These are phyloP conservation scores for Aureoboletus auriporus DNA, from an alignment of 768 basidiomycete species.

Conservation along the genomic window DNA sequence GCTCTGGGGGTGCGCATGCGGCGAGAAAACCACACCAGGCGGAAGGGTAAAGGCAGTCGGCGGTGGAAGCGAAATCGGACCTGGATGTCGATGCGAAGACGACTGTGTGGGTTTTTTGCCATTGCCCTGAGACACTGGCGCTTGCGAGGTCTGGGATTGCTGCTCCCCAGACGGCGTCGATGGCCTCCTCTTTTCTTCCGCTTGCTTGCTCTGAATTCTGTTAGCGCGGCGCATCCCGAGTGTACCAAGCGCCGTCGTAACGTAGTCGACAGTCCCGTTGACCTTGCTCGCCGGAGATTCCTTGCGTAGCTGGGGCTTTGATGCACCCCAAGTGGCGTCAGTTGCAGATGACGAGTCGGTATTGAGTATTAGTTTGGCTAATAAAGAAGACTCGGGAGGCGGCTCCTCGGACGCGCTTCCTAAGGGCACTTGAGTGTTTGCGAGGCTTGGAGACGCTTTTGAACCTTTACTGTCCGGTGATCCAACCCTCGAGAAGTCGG, in stretches of 20 bases:
- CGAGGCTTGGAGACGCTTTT: conserved; percentile 5
- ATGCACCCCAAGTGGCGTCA: conserved; percentile 13
- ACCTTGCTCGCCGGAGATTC: conserved; percentile 7
- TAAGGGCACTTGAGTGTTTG: conserved; percentile 1
- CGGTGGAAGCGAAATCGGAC: conserved; percentile 66
- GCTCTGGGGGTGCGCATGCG: conserved; percentile 33
- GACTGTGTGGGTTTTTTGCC: conserved; percentile 17
- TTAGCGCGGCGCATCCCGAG: conserved; percentile 28
- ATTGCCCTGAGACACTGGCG: conserved; percentile 9
- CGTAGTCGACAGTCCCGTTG: conserved; percentile 17
- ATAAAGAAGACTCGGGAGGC: conserved; percentile 2
- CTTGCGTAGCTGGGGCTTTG: conserved; percentile 13
- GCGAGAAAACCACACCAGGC: conserved; percentile 30
- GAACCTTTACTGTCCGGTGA: conserved; percentile 13
- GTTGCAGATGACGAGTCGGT: conserved; percentile 1
- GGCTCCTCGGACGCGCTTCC: conserved; percentile 6
- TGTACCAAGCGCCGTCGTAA: conserved; percentile 23
- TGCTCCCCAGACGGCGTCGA: conserved; percentile 15
- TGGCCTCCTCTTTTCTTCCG: conserved; percentile 22
- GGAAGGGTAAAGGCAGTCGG: conserved; percentile 46
- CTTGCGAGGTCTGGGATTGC: conserved; percentile 8
- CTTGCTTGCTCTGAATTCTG: conserved; percentile 16
- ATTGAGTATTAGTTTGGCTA: conserved; percentile 16
- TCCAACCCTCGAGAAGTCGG: conserved; percentile 15
- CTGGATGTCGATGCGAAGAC: conserved; percentile 55